Conservation (phyloP, 169 alveolate genomes). For the Eimeria zaria region DNA sequence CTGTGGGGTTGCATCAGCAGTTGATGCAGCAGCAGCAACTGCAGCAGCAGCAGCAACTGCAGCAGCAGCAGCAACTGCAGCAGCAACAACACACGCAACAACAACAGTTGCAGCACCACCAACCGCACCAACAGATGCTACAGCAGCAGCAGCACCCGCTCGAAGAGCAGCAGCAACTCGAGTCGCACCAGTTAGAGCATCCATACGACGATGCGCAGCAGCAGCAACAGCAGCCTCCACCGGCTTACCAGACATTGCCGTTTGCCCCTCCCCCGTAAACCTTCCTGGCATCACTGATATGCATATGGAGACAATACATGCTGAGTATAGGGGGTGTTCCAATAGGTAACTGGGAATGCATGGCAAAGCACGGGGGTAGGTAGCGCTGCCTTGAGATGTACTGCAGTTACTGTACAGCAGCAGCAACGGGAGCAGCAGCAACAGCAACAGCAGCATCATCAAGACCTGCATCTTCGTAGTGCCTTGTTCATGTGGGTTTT, state of each 20-base stretch:
- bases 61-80: conserved; percentile 59
- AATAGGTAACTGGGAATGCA: background rate
- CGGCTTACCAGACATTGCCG: conserved; percentile 55
- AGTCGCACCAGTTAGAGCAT: conserved; percentile 32
- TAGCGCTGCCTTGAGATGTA: background rate
- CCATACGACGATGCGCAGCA: conserved; percentile 21
- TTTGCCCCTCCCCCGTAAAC: conserved; percentile 46
- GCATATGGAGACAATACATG: background rate
- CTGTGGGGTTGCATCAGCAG: conserved; percentile 72
- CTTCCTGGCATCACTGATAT: background rate
- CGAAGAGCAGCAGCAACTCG: conserved; percentile 48
- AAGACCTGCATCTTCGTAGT: background rate
- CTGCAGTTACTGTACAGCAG: background rate
- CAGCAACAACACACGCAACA: conserved; percentile 46
- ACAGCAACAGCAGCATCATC: conserved; percentile 4
- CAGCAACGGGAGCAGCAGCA: background rate
- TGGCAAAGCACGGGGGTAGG: background rate
- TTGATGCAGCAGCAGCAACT: conserved; percentile 46
- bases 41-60: conserved; percentile 49
- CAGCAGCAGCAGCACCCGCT: conserved; percentile 68
- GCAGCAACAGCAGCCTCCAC: conserved; percentile 22
- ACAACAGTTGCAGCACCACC: conserved; percentile 48
- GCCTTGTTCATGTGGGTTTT: background rate
- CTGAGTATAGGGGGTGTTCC: background rate
- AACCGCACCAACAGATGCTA: conserved; percentile 36